Conservation (phyloP, 352 stramenopile species). For the Globisporangium acanthophoron region DNA sequence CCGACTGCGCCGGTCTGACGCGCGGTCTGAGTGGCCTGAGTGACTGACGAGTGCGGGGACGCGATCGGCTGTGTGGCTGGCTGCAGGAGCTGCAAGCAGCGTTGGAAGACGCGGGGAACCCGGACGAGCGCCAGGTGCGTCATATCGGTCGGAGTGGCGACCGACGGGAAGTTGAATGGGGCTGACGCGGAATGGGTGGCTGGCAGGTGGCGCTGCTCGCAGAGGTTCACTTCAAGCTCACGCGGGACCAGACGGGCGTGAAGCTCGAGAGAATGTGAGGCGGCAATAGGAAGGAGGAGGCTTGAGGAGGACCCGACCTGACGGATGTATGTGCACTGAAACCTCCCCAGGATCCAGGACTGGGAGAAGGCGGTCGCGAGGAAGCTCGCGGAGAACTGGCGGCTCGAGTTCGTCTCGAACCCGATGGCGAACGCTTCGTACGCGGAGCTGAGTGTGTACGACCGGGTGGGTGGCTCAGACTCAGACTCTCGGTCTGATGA, state of each 20-base stretch:
- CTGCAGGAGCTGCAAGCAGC: constrained; percentile 61
- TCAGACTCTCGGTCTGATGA: not conserved
- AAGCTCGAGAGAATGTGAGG: constrained; percentile 83
- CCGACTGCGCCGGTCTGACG: not conserved
- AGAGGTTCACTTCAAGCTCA: constrained; percentile 79
- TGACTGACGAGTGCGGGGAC: not conserved
- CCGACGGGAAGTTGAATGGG: not conserved
- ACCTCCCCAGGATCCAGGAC: constrained; percentile 55
- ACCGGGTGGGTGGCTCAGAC: constrained; percentile 33
- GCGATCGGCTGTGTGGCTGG: not conserved
- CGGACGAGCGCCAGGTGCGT: constrained; percentile 43
- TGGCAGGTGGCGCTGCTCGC: constrained; percentile 59
- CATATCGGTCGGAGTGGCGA: too few relatives aligned
- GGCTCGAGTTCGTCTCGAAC: constrained; percentile 55
- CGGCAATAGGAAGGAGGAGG: not conserved
- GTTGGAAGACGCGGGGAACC: constrained; percentile 36
- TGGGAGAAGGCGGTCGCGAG: constrained; percentile 71
- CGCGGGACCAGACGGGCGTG: constrained; percentile 57
- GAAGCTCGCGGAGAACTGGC: constrained; percentile 79
- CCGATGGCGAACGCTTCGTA: constrained; percentile 57
- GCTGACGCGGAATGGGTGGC: not conserved
- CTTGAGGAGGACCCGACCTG: not conserved
- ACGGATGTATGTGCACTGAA: not conserved
- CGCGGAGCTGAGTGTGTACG: constrained; percentile 44
- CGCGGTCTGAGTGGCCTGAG: not conserved